A percentile compares a stretch with the other conserved stretches of the same genome.
These are phyloP conservation scores for Cutaneotrichosporon sp. DNA, from an alignment of 1,284 basidiomycete species.

Conservation along the genomic window DNA sequence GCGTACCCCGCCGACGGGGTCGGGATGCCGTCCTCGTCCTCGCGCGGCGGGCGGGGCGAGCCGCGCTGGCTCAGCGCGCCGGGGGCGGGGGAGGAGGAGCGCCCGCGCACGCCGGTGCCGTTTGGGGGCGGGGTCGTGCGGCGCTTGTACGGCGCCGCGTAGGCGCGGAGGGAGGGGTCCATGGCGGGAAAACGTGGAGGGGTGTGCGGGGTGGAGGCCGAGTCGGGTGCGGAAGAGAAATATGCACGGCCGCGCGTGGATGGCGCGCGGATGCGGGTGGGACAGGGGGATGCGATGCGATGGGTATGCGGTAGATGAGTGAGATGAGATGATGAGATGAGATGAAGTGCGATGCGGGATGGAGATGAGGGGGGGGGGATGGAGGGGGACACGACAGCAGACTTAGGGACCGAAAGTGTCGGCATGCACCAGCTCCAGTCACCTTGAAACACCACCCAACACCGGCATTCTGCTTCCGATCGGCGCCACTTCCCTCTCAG, in stretches of 20 bases:
- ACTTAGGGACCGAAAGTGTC: too few species aligned
- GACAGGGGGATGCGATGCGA: background rate
- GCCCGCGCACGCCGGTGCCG: background rate
- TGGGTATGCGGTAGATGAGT: background rate
- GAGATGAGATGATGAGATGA: too few species aligned
- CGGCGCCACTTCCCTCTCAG: background rate
- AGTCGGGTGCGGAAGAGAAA: background rate
- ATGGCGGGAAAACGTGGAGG: constrained; percentile 1
- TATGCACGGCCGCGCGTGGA: background rate
- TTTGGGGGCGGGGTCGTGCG: constrained; percentile 2
- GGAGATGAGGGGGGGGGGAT: too few species aligned
- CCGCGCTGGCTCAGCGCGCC: background rate
- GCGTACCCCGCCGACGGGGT: constrained; percentile 58
- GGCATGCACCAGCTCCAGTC: background rate
- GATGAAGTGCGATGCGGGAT: background rate
- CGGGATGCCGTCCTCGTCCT: background rate
- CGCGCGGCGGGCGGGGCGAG: background rate
- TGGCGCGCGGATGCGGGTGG: background rate
- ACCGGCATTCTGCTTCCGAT: background rate
- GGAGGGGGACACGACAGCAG: background rate
- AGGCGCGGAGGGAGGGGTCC: constrained; percentile 6
- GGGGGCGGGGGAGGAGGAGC: constrained; percentile 2
- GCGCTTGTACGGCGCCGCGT: constrained; percentile 18
- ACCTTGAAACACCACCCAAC: background rate
- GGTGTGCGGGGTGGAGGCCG: background rate